Conservation (phyloP, 2,329 filamentous ascomycete genomes). For the Alternaria triticina region DNA sequence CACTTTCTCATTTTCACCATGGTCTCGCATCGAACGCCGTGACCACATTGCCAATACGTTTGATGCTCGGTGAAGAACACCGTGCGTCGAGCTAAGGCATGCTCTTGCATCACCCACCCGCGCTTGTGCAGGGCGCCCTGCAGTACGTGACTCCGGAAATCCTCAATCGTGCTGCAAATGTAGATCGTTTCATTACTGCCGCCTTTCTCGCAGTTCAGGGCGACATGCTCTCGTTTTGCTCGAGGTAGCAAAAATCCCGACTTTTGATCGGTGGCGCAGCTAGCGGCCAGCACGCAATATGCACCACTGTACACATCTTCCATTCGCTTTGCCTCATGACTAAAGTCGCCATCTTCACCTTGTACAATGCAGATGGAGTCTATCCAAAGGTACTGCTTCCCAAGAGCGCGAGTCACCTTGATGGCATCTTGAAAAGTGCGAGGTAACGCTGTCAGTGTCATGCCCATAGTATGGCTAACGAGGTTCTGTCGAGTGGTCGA, state of each 20-base stretch:
- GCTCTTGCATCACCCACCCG: slow-evolving; percentile 37
- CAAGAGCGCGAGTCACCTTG: slow-evolving; percentile 20
- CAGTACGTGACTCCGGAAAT: slow-evolving; percentile 29
- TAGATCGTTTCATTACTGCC: background rate
- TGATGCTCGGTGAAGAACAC: slow-evolving; percentile 34
- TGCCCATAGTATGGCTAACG: background rate
- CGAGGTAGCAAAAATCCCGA: slow-evolving; percentile 10
- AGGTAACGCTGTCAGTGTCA: slow-evolving; percentile 5
- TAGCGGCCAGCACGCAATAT: slow-evolving; percentile 30
- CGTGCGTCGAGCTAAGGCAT: slow-evolving; percentile 31
- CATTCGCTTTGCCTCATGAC: slow-evolving; percentile 25
- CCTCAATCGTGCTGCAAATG: slow-evolving; percentile 27
- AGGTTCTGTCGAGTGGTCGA: slow-evolving; percentile 9
- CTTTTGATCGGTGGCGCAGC: slow-evolving; percentile 2
- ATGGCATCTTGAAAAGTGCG: slow-evolving; percentile 30
- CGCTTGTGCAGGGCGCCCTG: slow-evolving; percentile 21
- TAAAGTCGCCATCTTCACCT: slow-evolving; percentile 27
- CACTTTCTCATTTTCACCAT: slow-evolving; percentile 23
- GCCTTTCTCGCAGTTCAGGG: background rate
- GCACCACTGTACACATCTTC: slow-evolving; percentile 31
- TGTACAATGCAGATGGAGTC: slow-evolving; percentile 37
- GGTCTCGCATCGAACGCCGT: slow-evolving; percentile 26
- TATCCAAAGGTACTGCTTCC: slow-evolving; percentile 35
- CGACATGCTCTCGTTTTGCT: background rate
- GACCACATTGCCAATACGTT: slow-evolving; percentile 36